Percentiles rank a stretch among this genome's conserved stretches.
phyloP scores from a whole-genome alignment of 2,329 filamentous ascomycete species.

The Trichoderma atroviride region DNA sequence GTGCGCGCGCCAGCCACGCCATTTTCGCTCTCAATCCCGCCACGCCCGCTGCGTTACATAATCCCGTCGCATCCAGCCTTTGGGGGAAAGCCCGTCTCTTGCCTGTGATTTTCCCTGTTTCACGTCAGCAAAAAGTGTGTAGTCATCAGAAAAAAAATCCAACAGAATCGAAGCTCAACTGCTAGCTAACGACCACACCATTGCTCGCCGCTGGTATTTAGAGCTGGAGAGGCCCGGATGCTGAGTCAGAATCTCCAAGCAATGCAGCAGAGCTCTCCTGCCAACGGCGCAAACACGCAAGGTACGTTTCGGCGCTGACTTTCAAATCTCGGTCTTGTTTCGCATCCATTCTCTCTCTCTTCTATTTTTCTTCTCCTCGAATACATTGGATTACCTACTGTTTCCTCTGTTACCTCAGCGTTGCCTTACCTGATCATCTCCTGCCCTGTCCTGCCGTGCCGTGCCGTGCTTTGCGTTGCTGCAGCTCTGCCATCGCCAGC shows the following conservation, averaged over 20 bases:
- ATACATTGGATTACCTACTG: neutral
- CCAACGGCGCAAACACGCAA: slow-evolving; percentile 29
- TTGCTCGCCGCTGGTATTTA: slow-evolving; percentile 8
- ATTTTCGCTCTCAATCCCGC: slow-evolving; percentile 23
- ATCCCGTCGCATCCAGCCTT: slow-evolving; percentile 27
- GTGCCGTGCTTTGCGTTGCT: slow-evolving; percentile 12
- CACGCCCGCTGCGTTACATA: slow-evolving; percentile 27
- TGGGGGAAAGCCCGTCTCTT: neutral
- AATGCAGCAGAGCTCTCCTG: slow-evolving; percentile 29
- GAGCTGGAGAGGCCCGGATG: slow-evolving; percentile 22
- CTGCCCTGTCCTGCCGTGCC: neutral
- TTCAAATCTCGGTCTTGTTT: neutral
- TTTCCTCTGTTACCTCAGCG: neutral
- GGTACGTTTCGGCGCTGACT: slow-evolving; percentile 22
- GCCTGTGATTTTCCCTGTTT: slow-evolving; percentile 22
- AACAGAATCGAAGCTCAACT: slow-evolving; percentile 3
- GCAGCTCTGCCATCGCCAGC: neutral
- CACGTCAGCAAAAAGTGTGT: slow-evolving; percentile 27
- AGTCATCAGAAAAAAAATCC: slow-evolving; percentile 25
- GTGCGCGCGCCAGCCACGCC: slow-evolving; percentile 25
- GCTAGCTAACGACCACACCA: neutral
- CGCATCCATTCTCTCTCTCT: neutral
- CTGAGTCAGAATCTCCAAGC: slow-evolving; percentile 29
- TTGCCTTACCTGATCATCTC: neutral
- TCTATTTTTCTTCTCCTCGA: neutral